phyloP scores from a whole-genome alignment of 2,329 filamentous ascomycete species.

The Epichloe scottii region DNA sequence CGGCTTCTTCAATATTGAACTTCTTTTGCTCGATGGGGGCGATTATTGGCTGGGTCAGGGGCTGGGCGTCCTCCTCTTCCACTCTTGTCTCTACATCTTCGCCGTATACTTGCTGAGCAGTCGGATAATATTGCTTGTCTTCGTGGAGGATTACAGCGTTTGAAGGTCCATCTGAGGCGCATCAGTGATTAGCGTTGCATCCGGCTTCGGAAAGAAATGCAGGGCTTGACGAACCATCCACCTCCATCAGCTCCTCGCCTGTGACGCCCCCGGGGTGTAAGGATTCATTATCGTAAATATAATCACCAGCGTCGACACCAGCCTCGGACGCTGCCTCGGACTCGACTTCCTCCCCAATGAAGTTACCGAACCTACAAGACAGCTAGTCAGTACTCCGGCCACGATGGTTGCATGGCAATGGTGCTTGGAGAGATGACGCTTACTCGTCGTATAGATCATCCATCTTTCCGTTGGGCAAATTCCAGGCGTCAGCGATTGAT shows the following conservation, averaged over 20 bases:
- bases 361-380: constrained; percentile 75
- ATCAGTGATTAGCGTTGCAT: not conserved
- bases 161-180: constrained; percentile 57
- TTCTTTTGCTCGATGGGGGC: constrained; percentile 90
- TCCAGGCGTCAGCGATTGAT: constrained; percentile 7
- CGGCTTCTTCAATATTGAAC: constrained; percentile 84
- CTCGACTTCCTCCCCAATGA: constrained; percentile 80
- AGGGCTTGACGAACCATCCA: constrained; percentile 51
- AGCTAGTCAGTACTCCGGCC: constrained; percentile 3
- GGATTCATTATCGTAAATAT: constrained; percentile 69
- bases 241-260: constrained; percentile 82
- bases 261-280: constrained; percentile 50
- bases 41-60: constrained; percentile 83
- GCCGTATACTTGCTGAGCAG: constrained; percentile 92
- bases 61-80: constrained; percentile 93
- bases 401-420: not conserved
- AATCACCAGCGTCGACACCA: constrained; percentile 60
- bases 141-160: constrained; percentile 97
- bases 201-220: too few relatives aligned
- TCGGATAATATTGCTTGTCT: constrained; percentile 98
- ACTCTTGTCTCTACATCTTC: constrained; percentile 90
- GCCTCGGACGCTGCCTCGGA: constrained; percentile 78
- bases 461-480: constrained; percentile 38
- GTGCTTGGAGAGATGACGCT: constrained; percentile 9
- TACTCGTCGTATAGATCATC: constrained; percentile 97